Evolutionary conservation across 768 basidiomycete genomes (phyloP).

Genomic region (Gautieria morchelliformis): DNA sequence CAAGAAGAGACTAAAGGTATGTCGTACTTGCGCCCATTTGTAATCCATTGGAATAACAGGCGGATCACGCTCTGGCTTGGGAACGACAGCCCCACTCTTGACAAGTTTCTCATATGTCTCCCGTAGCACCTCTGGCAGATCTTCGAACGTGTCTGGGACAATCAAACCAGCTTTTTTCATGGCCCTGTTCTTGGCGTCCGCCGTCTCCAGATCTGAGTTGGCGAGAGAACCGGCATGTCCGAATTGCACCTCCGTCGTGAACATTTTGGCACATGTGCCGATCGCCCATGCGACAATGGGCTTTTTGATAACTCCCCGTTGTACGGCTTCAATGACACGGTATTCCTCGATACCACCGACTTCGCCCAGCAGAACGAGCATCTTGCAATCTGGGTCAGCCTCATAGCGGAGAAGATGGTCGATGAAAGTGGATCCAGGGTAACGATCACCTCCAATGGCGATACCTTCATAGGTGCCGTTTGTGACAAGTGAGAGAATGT

Average conservation of each 20-base stretch:
- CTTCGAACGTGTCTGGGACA: slow-evolving; percentile 96
- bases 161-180: slow-evolving; percentile 95
- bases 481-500: slow-evolving; percentile 91
- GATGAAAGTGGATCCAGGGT: slow-evolving; percentile 97
- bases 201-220: slow-evolving; percentile 95
- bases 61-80: slow-evolving; percentile 73
- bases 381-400: slow-evolving; percentile 94
- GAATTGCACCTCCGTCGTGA: slow-evolving; percentile 98
- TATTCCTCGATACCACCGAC: slow-evolving; percentile 99
- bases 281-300: slow-evolving; percentile 99
- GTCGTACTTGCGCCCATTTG: slow-evolving; percentile 81
- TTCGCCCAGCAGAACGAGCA: slow-evolving; percentile 97
- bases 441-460: slow-evolving; percentile 98
- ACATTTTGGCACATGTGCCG: slow-evolving; percentile 99
- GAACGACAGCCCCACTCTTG: slow-evolving; percentile 50
- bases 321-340: slow-evolving; percentile 96
- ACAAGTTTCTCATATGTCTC: slow-evolving; percentile 83
- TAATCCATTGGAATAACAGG: slow-evolving; percentile 99
- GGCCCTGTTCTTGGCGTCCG: slow-evolving; percentile 93
- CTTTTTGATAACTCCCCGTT: slow-evolving; percentile 88
- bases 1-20: slow-evolving; percentile 1
- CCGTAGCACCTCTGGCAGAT: slow-evolving; percentile 77
- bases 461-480: slow-evolving; percentile 99
- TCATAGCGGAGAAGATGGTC: slow-evolving; percentile 98
- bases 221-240: slow-evolving; percentile 98